Conservation (phyloP, 768 basidiomycete species). For the Tricholoma matsutake region DNA sequence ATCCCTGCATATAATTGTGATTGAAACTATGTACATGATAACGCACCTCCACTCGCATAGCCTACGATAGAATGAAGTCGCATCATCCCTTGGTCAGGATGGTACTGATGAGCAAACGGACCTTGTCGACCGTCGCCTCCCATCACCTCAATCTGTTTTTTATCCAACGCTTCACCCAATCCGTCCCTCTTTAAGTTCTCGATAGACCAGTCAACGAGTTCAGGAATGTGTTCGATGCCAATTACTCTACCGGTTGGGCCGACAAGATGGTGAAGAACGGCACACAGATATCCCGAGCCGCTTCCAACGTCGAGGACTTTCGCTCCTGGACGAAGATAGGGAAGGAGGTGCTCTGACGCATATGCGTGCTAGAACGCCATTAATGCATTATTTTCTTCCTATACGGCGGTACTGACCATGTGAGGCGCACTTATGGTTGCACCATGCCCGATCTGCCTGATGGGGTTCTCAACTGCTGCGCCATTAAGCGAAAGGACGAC, state of each 20-base stretch:
- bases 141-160: constrained; percentile 58
- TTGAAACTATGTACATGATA: background rate
- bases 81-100: background rate
- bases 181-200: constrained; percentile 69
- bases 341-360: constrained; percentile 74
- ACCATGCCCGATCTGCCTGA: constrained; percentile 70
- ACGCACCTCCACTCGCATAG: constrained; percentile 32
- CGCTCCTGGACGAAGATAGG: constrained; percentile 65
- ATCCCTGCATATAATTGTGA: background rate
- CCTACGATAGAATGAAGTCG: constrained; percentile 24
- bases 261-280: constrained; percentile 77
- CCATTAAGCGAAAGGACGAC: constrained; percentile 14
- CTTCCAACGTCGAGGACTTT: constrained; percentile 88
- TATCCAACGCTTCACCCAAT: constrained; percentile 49
- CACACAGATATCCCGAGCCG: constrained; percentile 84
- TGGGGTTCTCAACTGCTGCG: background rate
- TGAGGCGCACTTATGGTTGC: constrained; percentile 97
- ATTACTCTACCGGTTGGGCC: constrained; percentile 59
- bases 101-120: background rate
- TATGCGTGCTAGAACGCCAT: constrained; percentile 67
- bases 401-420: constrained; percentile 57
- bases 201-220: constrained; percentile 69
- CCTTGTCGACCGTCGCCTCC: constrained; percentile 82
- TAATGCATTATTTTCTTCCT: background rate
- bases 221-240: constrained; percentile 88